Evolutionary conservation across 192 early-diverging fungal genomes (phyloP).

Genomic region (Coemansia erecta): DNA sequence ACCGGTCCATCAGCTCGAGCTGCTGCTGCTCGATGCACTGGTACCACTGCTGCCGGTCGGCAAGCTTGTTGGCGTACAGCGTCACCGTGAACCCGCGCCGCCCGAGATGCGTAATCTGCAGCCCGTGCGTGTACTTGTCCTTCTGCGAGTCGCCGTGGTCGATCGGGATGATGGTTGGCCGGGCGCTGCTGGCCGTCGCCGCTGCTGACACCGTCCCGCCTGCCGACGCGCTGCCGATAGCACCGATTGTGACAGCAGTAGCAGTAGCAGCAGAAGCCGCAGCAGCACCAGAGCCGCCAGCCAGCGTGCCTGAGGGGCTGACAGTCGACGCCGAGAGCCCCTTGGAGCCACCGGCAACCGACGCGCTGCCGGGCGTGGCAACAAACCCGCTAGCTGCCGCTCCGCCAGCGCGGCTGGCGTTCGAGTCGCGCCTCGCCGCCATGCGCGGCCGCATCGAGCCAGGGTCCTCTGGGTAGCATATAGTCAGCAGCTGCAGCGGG

Average conservation of each 20-base stretch:
- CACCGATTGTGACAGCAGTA: conserved; percentile 2
- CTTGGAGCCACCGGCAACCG: conserved; percentile 3
- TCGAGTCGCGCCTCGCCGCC: conserved; percentile 46
- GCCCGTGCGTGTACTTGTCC: conserved; percentile 65
- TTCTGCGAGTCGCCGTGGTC: conserved; percentile 41
- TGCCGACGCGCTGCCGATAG: not conserved
- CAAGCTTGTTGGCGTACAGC: conserved; percentile 70
- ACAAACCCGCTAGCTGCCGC: conserved; percentile 10
- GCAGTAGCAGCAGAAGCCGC: not conserved
- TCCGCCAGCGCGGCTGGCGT: not conserved
- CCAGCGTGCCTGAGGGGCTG: conserved; percentile 10
- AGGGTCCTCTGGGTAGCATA: conserved; percentile 59
- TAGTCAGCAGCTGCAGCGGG: conserved; percentile 70
- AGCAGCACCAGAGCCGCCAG: conserved; percentile 10
- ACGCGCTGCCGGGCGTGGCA: conserved; percentile 11
- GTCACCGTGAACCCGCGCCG: conserved; percentile 67
- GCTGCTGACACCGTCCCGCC: conserved; percentile 4
- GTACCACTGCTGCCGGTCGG: conserved; percentile 79
- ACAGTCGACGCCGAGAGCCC: not conserved
- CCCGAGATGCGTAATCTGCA: conserved; percentile 75
- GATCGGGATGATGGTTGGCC: conserved; percentile 38
- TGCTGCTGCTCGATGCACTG: conserved; percentile 66
- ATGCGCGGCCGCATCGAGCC: conserved; percentile 41
- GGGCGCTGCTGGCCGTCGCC: not conserved
- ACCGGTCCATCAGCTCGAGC: conserved; percentile 48